Percentiles rank a stretch among this genome's conserved stretches.
phyloP scores from a whole-genome alignment of 1,139 yeast genomes.

The Scheffersomyces quercinus region DNA sequence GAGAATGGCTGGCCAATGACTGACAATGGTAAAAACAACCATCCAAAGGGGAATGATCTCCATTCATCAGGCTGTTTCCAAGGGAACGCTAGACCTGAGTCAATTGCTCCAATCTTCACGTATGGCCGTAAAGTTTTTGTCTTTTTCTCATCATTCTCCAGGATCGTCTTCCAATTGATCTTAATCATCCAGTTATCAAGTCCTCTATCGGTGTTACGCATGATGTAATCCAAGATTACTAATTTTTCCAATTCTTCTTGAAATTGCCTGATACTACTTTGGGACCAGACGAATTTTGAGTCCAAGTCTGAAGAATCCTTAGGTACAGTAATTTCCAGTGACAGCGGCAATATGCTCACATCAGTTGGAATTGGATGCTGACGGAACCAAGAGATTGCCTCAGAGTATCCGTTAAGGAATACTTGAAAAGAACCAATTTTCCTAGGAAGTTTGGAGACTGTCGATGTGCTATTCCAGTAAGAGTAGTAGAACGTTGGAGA shows the following conservation, averaged over 20 bases:
- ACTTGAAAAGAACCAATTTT: conserved; percentile 72
- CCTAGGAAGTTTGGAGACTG: conserved; percentile 30
- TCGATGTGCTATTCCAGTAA: conserved; percentile 44
- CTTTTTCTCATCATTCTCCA: conserved; percentile 4
- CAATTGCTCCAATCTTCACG: conserved; percentile 70
- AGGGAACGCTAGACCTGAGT: conserved; percentile 74
- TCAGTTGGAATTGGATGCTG: conserved; percentile 57
- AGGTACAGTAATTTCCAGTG: conserved; percentile 17
- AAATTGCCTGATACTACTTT: conserved; percentile 49
- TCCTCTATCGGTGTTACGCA: conserved; percentile 77
- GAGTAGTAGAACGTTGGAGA: conserved; percentile 59
- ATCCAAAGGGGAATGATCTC: conserved; percentile 80
- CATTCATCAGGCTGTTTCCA: conserved; percentile 87
- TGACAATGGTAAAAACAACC: conserved; percentile 67
- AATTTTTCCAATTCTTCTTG: conserved; percentile 66
- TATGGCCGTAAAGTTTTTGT: conserved; percentile 29
- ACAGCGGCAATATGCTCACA: conserved; percentile 19
- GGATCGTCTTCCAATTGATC: conserved; percentile 44
- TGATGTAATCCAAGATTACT: conserved; percentile 69
- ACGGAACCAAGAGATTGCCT: conserved; percentile 62
- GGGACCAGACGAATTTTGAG: conserved; percentile 54
- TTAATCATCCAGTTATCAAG: conserved; percentile 79
- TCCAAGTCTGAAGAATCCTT: conserved; percentile 9
- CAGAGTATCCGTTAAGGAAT: conserved; percentile 58
- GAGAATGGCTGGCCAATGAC: conserved; percentile 72